Evolutionary conservation across 2,329 filamentous ascomycete genomes (phyloP), one percentile per base, ranked within the genome.

Genomic region (Xylaria arbuscula): DNA sequence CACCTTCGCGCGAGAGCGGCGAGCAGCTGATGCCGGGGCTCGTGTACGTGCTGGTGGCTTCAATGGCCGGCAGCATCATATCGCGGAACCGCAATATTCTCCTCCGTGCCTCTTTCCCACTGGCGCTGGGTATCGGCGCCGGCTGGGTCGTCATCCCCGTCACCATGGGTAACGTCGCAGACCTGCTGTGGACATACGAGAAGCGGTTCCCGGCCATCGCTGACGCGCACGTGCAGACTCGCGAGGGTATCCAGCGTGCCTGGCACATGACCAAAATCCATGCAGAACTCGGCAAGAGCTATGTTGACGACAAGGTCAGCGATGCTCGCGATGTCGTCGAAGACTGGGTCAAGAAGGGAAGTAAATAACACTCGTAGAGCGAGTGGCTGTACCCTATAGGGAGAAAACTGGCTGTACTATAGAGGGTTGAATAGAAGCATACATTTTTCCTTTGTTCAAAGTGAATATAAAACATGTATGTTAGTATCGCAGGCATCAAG

Each of bases 41-140:
- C 68, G 89, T 98, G 74, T 98, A 98, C 83, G 94, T 98, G 55
- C 88, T 98, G 36, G 94, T 99, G 56, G 91, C 94, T 50, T 90
- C 93, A 76, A 98, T 99, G 94, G 93, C 96, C 42, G 96, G 95
- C 74, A 94, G 90, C 81, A 98, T 99, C 79, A 85, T 98, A 64
- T 89, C 93, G 64, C 90, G 95, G 71, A 97, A 97, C 85, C 90
- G 95, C 75, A 94, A 92, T 80, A 87, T 98, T 71, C 80, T 97
- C 70, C 84, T 99, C 62, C 90, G 96, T 73, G 90, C 91, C 62
- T 85, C 90, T 1, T 87, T 92, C 1, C 96, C 96, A 11, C 81
- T 95, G 58, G 90, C 90, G 22, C 89, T 98, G 51, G 96, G 94
- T 73, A 83, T 97, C 71, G 90, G 90, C 64, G 92, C 94, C 65